phyloP scores from a whole-genome alignment of 768 basidiomycete species.

The Chiua virens region DNA sequence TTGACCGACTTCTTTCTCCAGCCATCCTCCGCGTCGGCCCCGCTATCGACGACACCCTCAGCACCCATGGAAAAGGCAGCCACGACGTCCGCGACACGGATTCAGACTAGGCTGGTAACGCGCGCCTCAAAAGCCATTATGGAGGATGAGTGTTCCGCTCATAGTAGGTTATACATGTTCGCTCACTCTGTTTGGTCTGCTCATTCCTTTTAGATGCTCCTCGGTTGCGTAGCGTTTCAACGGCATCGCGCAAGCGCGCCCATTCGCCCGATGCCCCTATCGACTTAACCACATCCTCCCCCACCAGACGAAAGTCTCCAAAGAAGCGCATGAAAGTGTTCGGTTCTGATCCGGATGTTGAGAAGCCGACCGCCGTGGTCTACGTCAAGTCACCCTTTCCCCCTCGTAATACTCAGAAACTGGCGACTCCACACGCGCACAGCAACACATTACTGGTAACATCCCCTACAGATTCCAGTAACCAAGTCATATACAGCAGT shows the following conservation, averaged over 20 bases:
- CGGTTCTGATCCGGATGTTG: conserved; percentile 5
- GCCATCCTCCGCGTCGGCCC: conserved; percentile 22
- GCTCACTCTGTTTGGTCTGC: not conserved
- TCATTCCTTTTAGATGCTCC: conserved; percentile 14
- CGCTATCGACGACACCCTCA: conserved; percentile 10
- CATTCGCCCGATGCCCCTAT: conserved; percentile 21
- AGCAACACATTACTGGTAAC: not conserved
- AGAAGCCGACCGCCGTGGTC: conserved; percentile 4
- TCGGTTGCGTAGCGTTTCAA: conserved; percentile 10
- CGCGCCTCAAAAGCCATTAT: conserved; percentile 4
- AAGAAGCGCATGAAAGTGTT: conserved; percentile 21
- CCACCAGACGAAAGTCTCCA: conserved; percentile 18
- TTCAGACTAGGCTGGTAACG: conserved; percentile 1
- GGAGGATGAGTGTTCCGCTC: conserved; percentile 1
- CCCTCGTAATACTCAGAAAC: conserved; percentile 33
- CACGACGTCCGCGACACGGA: conserved; percentile 8
- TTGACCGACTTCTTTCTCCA: conserved; percentile 50
- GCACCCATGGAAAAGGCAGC: not conserved
- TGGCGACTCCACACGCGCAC: conserved; percentile 2
- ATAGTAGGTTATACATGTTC: conserved; percentile 17
- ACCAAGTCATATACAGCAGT: conserved; percentile 56
- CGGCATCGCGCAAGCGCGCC: conserved; percentile 24
- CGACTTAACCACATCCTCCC: not conserved
- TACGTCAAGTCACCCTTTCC: conserved; percentile 10
- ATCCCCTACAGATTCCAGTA: conserved; percentile 24